A percentile compares a stretch with the other conserved stretches of the same genome.
These are phyloP conservation scores for Ustilago vetiveriae DNA, from an alignment of 1,284 basidiomycete genomes.

Conservation along the genomic window DNA sequence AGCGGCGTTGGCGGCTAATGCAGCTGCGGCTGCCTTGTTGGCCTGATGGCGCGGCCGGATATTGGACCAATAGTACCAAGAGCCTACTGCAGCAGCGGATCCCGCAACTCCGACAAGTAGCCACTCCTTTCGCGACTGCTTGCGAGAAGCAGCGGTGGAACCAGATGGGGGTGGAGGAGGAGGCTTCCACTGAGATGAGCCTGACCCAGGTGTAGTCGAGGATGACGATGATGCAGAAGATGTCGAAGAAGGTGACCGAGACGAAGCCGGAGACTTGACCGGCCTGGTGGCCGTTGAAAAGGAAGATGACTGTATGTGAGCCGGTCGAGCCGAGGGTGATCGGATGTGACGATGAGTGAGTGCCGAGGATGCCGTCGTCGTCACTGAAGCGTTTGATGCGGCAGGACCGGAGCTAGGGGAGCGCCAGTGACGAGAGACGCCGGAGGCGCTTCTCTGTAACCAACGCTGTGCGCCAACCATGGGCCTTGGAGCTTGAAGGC, in stretches of 20 bases:
- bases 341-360: constrained; percentile 4
- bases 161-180: constrained; percentile 39
- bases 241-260: constrained; percentile 7
- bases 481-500: background rate
- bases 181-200: constrained; percentile 41
- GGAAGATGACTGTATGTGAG: background rate
- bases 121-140: constrained; percentile 62
- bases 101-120: constrained; percentile 63
- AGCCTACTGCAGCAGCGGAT: constrained; percentile 60
- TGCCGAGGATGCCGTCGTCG: constrained; percentile 5
- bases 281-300: constrained; percentile 23
- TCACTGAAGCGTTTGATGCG: background rate
- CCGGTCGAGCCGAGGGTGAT: background rate
- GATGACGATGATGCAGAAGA: constrained; percentile 30
- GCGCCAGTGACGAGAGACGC: constrained; percentile 30
- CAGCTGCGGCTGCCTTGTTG: constrained; percentile 33
- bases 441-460: constrained; percentile 23
- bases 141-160: constrained; percentile 45
- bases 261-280: constrained; percentile 13
- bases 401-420: constrained; percentile 9
- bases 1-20: constrained; percentile 31
- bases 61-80: constrained; percentile 64
- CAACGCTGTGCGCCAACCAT: constrained; percentile 35
- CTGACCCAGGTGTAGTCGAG: constrained; percentile 14
- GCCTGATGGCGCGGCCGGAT: constrained; percentile 46